Base-by-base conservation (phyloP, 129 eudicot genomes). In the Flaveria bidentis region DNA sequence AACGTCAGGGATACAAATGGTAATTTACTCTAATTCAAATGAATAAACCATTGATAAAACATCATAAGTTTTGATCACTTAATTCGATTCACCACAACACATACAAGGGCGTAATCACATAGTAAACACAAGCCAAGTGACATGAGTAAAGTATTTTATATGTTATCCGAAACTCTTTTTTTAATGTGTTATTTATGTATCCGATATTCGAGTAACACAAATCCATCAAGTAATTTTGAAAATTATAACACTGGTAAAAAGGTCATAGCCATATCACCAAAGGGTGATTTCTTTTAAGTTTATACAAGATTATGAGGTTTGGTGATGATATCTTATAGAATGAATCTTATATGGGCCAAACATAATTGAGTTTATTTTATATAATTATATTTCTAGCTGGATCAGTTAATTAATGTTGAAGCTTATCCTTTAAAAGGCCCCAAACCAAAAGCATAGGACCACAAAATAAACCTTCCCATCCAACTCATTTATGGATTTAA, bases 381-480 rank as follows among this genome's bases (percentile, higher is more conserved):
- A 12, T 25, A 6, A 10, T 25, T 26, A 17, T 12, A 20, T 47
- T 63, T 3, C 23, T 49, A 51, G 63, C 5, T 45, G 61, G 70
- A 23, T 45, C 18, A 22, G 1, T n/a, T 42, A 25, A 62, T 53
- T 20, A 53, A 44, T 9, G 2, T 44, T 9, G 51, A 4, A 36
- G 41, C 41, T 42, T 14, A 22, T 60, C 33, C 1, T 11, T 18
- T 1, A 52, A 65, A 12, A 50, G 39, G 13, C 2, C 12, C 50
- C 10, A 2, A 64, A 30, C 74, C 71, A 47, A 53, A 53, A 26
- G 51, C 61, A 17, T 65, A 53, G 78, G 84, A 80, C 84, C 84
- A 80, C 79, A 53, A 28, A 28, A 66, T 50, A 73, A 72, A 39
- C 13, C 36, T 26, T 58, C 36, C 53, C 58, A 71, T 25, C 52